Conservation (phyloP, 768 basidiomycete species). For the Agrocybe praecox region DNA sequence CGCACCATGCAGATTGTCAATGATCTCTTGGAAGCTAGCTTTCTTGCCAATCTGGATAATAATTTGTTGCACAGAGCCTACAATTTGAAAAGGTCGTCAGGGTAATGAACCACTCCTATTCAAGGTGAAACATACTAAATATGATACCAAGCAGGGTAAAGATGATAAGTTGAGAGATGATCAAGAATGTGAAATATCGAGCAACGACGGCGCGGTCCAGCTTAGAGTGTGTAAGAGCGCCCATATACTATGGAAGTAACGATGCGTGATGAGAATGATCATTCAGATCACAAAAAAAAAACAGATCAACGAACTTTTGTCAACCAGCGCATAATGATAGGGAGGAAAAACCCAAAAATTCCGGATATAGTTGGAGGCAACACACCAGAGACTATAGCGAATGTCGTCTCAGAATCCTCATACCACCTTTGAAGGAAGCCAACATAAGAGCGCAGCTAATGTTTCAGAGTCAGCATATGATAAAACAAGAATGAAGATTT, state of each 20-base stretch:
- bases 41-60: slow-evolving; percentile 44
- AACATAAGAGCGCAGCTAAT: slow-evolving; percentile 61
- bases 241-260: slow-evolving; percentile 59
- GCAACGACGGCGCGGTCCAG: slow-evolving; percentile 91
- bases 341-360: slow-evolving; percentile 88
- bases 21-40: slow-evolving; percentile 47
- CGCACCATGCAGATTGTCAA: slow-evolving; percentile 48
- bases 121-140: slow-evolving; percentile 65
- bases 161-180: slow-evolving; percentile 91
- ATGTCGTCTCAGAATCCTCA: slow-evolving; percentile 59
- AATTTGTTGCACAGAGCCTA: slow-evolving; percentile 46
- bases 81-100: background rate
- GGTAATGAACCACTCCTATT: background rate
- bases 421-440: slow-evolving; percentile 78
- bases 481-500: background rate
- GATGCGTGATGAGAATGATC: slow-evolving; percentile 13
- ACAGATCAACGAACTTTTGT: slow-evolving; percentile 42
- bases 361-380: slow-evolving; percentile 89
- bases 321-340: slow-evolving; percentile 88
- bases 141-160: slow-evolving; percentile 92
- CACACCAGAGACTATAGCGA: slow-evolving; percentile 90
- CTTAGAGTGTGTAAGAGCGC: slow-evolving; percentile 69
- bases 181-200: slow-evolving; percentile 91
- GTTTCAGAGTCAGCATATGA: slow-evolving; percentile 11
- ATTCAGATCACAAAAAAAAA: slow-evolving; percentile 44